Conservation (phyloP, 1,139 yeast species). For the Meyerozyma smithsonii region DNA sequence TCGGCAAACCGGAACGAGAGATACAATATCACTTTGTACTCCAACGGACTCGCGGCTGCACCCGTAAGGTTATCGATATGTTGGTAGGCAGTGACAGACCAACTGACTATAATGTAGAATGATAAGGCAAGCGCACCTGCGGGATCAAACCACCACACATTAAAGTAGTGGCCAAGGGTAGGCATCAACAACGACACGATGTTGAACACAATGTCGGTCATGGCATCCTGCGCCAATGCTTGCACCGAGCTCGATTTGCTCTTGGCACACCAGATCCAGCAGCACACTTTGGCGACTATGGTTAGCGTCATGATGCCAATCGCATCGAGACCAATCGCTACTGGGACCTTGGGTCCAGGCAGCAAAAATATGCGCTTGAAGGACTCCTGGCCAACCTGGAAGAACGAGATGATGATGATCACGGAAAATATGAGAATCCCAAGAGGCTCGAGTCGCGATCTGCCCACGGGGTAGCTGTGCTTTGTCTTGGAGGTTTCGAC, state of each 20-base stretch:
- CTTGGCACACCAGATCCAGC: constrained; percentile 64
- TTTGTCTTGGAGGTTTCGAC: constrained; percentile 47
- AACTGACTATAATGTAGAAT: constrained; percentile 55
- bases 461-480: constrained; percentile 60
- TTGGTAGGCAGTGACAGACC: constrained; percentile 63
- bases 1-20: constrained; percentile 68
- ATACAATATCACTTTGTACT: constrained; percentile 63
- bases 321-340: constrained; percentile 51
- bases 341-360: constrained; percentile 32
- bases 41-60: constrained; percentile 59
- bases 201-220: constrained; percentile 66
- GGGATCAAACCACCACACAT: constrained; percentile 72
- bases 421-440: constrained; percentile 74
- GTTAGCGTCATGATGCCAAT: constrained; percentile 59
- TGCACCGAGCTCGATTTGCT: constrained; percentile 65
- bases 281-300: constrained; percentile 52
- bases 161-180: constrained; percentile 45
- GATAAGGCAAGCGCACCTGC: constrained; percentile 65
- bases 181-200: constrained; percentile 70
- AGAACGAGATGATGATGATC: constrained; percentile 64
- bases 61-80: constrained; percentile 76
- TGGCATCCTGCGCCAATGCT: constrained; percentile 80
- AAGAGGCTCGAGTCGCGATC: constrained; percentile 69
- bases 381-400: constrained; percentile 70
- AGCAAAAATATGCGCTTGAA: constrained; percentile 29